These are phyloP conservation scores for Solanum corneliomulleri DNA, from an alignment of 257 asterid genomes.

Conservation along the genomic window DNA sequence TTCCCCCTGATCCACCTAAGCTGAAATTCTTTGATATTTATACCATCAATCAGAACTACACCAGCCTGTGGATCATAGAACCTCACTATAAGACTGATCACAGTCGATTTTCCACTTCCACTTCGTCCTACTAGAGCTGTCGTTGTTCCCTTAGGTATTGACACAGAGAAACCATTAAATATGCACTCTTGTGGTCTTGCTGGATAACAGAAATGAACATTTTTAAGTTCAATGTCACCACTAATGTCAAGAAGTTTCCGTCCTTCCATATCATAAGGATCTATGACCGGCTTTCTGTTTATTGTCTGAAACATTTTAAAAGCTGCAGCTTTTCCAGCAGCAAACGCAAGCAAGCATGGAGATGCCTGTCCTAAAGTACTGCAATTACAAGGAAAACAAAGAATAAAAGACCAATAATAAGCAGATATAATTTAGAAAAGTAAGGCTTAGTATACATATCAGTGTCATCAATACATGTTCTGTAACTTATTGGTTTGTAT, in stretches of 20 bases:
- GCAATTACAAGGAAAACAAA: neutral
- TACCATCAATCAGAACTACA: slow-evolving; percentile 34
- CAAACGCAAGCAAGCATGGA: slow-evolving; percentile 68
- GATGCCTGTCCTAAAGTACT: slow-evolving; percentile 76
- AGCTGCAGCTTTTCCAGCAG: slow-evolving; percentile 76
- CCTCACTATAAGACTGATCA: slow-evolving; percentile 35
- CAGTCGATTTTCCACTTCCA: slow-evolving; percentile 51
- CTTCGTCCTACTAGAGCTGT: slow-evolving; percentile 53
- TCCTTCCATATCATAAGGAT: slow-evolving; percentile 52
- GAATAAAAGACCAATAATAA: neutral
- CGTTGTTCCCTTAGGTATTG: slow-evolving; percentile 51
- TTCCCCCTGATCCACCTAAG: slow-evolving; percentile 45
- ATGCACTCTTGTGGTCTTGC: slow-evolving; percentile 63
- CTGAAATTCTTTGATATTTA: slow-evolving; percentile 36
- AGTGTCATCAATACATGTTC: neutral
- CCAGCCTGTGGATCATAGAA: slow-evolving; percentile 53
- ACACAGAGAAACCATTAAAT: slow-evolving; percentile 52
- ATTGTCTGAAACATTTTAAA: slow-evolving; percentile 74
- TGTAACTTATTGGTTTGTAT: neutral
- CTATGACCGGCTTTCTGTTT: slow-evolving; percentile 48
- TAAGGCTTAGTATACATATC: neutral
- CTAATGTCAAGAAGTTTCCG: slow-evolving; percentile 33
- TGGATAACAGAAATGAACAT: slow-evolving; percentile 56
- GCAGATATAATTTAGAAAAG: neutral
- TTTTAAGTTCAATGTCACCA: slow-evolving; percentile 56